A percentile compares a stretch with the other conserved stretches of the same genome.
phyloP scores from a whole-genome alignment of 208 protist genomes.

The Crithidia fasciculata region DNA sequence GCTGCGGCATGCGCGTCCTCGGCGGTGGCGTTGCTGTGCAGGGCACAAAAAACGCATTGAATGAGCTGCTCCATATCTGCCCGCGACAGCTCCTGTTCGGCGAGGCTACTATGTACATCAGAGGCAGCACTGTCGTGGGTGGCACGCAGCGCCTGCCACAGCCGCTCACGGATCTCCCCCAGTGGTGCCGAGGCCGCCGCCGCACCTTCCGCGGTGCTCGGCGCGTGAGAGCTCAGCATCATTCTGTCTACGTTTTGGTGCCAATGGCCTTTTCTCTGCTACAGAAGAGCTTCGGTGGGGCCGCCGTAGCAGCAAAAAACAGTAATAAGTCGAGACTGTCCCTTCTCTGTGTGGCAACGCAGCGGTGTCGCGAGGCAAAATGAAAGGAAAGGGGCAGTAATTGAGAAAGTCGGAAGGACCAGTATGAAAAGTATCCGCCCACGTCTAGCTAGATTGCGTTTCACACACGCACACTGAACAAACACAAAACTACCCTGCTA shows the following conservation, averaged over 20 bases:
- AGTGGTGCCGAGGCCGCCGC: conserved; percentile 30
- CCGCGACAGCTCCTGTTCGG: conserved; percentile 35
- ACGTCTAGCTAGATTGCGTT: too few relatives aligned
- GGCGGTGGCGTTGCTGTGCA: conserved; percentile 60
- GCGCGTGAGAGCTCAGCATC: not conserved
- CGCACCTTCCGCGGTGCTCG: conserved; percentile 2
- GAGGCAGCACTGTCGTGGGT: conserved; percentile 25
- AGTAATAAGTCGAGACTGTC: too few relatives aligned
- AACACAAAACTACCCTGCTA: too few relatives aligned
- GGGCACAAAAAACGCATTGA: conserved; percentile 64
- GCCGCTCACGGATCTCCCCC: conserved; percentile 53
- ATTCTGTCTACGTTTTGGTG: not conserved
- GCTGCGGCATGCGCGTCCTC: conserved; percentile 2
- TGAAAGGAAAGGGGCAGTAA: too few relatives aligned
- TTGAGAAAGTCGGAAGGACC: too few relatives aligned
- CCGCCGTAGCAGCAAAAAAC: too few relatives aligned
- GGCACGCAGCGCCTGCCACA: conserved; percentile 74
- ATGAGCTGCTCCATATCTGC: conserved; percentile 63
- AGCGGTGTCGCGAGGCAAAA: too few relatives aligned
- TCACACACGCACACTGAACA: too few relatives aligned
- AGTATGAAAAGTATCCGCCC: too few relatives aligned
- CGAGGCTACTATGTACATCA: conserved; percentile 31
- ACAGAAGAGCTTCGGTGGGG: too few relatives aligned
- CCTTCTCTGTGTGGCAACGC: too few relatives aligned
- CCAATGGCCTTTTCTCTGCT: not conserved